Evolutionary conservation across 805 yeast species (phyloP), one percentile per base, ranked within the genome.

Genomic region (Lipomyces starkeyi): DNA sequence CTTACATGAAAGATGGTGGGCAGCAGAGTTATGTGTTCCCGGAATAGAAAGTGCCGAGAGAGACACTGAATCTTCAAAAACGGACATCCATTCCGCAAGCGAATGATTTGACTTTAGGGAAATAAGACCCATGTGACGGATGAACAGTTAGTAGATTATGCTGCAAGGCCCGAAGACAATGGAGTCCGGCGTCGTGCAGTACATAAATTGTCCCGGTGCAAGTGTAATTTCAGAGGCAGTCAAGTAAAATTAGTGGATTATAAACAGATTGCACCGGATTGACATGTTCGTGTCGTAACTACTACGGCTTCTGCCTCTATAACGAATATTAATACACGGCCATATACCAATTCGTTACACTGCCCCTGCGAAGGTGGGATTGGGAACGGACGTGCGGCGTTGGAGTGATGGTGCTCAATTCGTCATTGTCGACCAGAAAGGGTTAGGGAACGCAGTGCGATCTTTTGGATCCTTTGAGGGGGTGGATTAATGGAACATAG

Each of bases 1-100:
- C 71, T 6, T 57, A 67, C 71, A 72, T 1, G 93, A 89, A 7
- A 84, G 80, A 76, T 88, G 88, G 73, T 85, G 86, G 5, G 94
- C 94, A 14, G 90, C 91, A 55, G 91, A 83, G 76, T 90, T 90
- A 79, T 90, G 95, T n/a, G 94, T 90, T n/a, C 95, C 95, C 9
- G 94, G 93, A 62, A 90, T 81, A 0, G 93, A 81, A 62, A 90
- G 81, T 65, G 83, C 79, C 2, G 89, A 81, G 47, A 90, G 69
- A 54, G 74, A 74, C 25, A 83, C 79, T 76, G 86, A 80, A 74
- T 88, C 91, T 63, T 80, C 77, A 66, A 89, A 74, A 11, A 83
- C 81, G 43, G 78, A 75, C 80, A 87, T 78, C 95, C 94, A 90
- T 37, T 74, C 67, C 57, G 37, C 64, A 34, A 52, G 62, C 54